Conservation (phyloP, 257 asterid species). For the Jacaranda copaia region DNA sequence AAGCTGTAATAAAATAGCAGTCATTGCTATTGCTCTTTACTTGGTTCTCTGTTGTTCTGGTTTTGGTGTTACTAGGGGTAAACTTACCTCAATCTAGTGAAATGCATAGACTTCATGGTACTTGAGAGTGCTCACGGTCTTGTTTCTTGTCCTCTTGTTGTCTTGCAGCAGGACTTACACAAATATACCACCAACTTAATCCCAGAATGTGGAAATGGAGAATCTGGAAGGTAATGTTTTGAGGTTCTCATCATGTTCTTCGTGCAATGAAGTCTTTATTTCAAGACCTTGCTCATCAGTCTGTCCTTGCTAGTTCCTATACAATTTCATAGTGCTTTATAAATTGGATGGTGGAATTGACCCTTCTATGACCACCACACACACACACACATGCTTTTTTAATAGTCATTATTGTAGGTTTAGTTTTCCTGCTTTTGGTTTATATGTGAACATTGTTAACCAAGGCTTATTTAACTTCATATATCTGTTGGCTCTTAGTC, state of each 20-base stretch:
- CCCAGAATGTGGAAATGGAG: conserved; percentile 58
- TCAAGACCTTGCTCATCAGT: background rate
- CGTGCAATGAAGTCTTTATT: background rate
- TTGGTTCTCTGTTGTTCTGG: conserved; percentile 7
- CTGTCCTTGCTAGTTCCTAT: background rate
- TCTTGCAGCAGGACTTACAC: conserved; percentile 58
- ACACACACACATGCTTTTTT: background rate
- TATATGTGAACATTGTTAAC: background rate
- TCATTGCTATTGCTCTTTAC: conserved; percentile 15
- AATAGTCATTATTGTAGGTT: conserved; percentile 1
- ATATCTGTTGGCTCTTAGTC: conserved; percentile 1
- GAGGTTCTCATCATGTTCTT: conserved; percentile 31
- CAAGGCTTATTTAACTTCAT: background rate
- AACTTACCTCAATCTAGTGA: conserved; percentile 19
- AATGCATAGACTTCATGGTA: background rate
- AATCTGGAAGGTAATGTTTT: conserved; percentile 62
- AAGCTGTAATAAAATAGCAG: background rate
- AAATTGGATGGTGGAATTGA: conserved; percentile 11
- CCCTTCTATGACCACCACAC: background rate
- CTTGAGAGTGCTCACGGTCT: conserved; percentile 1
- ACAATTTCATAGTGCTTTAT: background rate
- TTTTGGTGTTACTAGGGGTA: conserved; percentile 18
- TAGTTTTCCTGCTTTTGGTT: conserved; percentile 23
- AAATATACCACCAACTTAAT: conserved; percentile 42
- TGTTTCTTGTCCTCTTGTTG: conserved; percentile 28